Conservation (phyloP, 208 protist species). For the Leishmania tarentolae region DNA sequence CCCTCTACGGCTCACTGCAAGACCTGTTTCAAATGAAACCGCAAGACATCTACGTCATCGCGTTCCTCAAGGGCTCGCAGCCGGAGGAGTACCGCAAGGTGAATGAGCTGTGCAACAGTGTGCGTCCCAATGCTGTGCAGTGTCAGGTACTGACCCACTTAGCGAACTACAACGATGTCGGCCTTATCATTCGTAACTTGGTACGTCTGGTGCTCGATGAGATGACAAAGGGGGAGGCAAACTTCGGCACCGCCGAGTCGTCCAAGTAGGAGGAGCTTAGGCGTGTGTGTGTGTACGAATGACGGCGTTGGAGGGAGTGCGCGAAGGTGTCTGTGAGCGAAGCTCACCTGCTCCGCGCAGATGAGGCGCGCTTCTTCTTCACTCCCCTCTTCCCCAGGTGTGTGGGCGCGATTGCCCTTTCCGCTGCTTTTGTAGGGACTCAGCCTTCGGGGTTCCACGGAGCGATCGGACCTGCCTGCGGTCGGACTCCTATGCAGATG, state of each 20-base stretch:
- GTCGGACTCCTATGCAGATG: background rate
- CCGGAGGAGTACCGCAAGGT: constrained; percentile 85
- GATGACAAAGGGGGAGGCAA: constrained; percentile 41
- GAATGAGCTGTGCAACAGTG: constrained; percentile 68
- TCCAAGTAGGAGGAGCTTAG: background rate
- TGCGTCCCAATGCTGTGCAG: constrained; percentile 62
- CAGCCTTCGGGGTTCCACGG: background rate
- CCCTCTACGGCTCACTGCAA: constrained; percentile 71
- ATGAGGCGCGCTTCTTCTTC: background rate
- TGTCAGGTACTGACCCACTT: constrained; percentile 81
- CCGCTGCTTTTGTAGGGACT: background rate
- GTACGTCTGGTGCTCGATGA: constrained; percentile 75
- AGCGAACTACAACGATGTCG: constrained; percentile 84
- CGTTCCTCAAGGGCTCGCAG: constrained; percentile 79
- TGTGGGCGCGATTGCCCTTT: background rate
- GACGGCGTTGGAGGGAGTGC: background rate
- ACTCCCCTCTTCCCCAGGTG: background rate
- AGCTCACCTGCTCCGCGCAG: background rate
- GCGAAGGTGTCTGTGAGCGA: background rate
- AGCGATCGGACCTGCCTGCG: background rate
- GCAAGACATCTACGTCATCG: constrained; percentile 79
- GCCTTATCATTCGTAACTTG: constrained; percentile 84
- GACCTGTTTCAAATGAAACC: constrained; percentile 76
- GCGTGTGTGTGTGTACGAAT: background rate
- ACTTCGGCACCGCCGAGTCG: background rate